These are phyloP conservation scores for Eucalyptus caleyi DNA, from an alignment of 345 rosid species.

Conservation along the genomic window DNA sequence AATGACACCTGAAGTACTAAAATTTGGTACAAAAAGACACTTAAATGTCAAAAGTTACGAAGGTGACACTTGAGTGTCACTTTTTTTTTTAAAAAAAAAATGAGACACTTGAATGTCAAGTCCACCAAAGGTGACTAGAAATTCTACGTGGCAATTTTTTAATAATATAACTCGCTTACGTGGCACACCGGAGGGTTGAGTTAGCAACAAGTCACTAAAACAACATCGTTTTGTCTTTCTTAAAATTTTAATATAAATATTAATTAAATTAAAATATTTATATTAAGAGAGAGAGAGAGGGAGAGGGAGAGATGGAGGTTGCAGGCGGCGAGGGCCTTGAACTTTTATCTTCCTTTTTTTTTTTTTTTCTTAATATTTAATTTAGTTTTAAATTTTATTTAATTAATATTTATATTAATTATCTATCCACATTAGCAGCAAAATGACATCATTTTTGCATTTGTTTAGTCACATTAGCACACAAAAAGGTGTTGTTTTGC, in stretches of 20 bases:
- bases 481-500: rapidly evolving
- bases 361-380: rapidly evolving
- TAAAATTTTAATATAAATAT: no score
- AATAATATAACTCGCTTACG: no score
- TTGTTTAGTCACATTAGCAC: rapidly evolving
- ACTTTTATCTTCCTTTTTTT: no score
- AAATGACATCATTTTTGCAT: rapidly evolving
- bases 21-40: rapidly evolving
- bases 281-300: no score
- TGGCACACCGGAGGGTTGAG: rapidly evolving
- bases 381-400: no score
- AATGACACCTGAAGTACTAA: rapidly evolving
- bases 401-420: no score
- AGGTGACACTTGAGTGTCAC: rapidly evolving
- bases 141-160: rapidly evolving
- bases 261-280: no score
- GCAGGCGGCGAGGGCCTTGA: no score
- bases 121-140: rapidly evolving
- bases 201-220: rapidly evolving
- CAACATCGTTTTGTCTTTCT: rapidly evolving
- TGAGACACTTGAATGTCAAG: rapidly evolving
- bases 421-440: rapidly evolving
- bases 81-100: no score
- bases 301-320: no score
- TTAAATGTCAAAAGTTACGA: rapidly evolving